Conservation (phyloP, 2,329 filamentous ascomycete genomes). For the Beauveria rudraprayagi region DNA sequence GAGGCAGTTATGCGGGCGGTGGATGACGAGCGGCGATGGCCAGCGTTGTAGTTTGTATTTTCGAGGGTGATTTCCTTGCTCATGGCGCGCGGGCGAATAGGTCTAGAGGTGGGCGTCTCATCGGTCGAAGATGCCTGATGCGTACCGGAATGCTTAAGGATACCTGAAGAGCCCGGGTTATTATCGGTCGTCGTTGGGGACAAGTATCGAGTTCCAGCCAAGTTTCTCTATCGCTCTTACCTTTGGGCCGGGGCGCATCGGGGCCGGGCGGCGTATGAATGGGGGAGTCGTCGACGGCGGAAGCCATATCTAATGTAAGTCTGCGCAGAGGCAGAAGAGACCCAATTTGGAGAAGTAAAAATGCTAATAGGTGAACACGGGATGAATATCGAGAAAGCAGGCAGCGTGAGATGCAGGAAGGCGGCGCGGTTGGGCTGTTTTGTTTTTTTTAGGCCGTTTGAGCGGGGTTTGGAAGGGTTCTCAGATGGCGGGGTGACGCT, state of each 20-base stretch:
- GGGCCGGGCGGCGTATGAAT: conserved; percentile 35
- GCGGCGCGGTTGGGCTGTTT: background rate
- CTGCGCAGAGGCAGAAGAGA: conserved; percentile 2
- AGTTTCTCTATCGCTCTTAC: conserved; percentile 21
- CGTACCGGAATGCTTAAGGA: conserved; percentile 77
- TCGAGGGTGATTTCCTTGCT: conserved; percentile 87
- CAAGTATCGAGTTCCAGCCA: background rate
- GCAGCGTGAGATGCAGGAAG: conserved; percentile 1
- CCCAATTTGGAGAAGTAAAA: background rate
- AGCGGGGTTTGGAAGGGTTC: conserved; percentile 5
- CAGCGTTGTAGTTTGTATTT: conserved; percentile 92
- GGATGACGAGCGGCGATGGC: conserved; percentile 73
- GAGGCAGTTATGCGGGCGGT: conserved; percentile 54
- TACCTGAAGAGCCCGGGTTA: conserved; percentile 49
- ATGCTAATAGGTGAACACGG: conserved; percentile 2
- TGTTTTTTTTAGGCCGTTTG: conserved; percentile 5
- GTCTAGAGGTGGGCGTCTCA: conserved; percentile 30
- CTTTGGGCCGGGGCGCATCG: conserved; percentile 37
- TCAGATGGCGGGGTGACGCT: conserved; percentile 4
- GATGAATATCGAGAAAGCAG: background rate
- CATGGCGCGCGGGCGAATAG: conserved; percentile 32
- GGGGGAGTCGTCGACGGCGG: conserved; percentile 29
- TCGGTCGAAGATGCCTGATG: conserved; percentile 44
- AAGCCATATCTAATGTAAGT: conserved; percentile 30
- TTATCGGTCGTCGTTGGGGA: no score